Conservation (phyloP, 768 basidiomycete species). For the Boletus subcaerulescens region DNA sequence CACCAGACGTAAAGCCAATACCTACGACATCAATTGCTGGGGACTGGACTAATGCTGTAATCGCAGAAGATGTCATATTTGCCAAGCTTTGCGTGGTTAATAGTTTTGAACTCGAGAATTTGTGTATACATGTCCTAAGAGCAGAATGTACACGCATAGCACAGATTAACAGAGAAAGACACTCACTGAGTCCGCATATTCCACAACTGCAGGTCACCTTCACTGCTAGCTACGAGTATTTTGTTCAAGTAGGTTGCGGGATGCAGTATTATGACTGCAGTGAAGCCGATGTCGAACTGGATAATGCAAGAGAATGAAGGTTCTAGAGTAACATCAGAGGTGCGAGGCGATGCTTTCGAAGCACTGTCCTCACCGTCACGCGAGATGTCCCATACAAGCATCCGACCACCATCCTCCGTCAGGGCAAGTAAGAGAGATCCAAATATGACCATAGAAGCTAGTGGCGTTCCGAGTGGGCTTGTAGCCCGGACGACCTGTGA, state of each 20-base stretch:
- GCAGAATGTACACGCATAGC: not conserved
- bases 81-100: slow-evolving; percentile 36
- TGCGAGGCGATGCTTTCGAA: not conserved
- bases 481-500: slow-evolving; percentile 48
- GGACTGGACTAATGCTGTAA: slow-evolving; percentile 83
- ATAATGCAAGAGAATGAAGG: slow-evolving; percentile 49
- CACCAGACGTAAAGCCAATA: slow-evolving; percentile 86
- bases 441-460: slow-evolving; percentile 74
- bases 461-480: slow-evolving; percentile 59
- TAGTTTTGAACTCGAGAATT: slow-evolving; percentile 59
- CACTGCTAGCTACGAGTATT: slow-evolving; percentile 75
- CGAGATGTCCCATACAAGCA: slow-evolving; percentile 77
- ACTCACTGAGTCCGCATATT: slow-evolving; percentile 81
- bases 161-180: not conserved
- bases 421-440: slow-evolving; percentile 79
- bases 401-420: slow-evolving; percentile 69
- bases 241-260: slow-evolving; percentile 98
- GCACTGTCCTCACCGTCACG: slow-evolving; percentile 46
- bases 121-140: slow-evolving; percentile 76
- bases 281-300: slow-evolving; percentile 79
- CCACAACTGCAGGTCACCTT: slow-evolving; percentile 90
- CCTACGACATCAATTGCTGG: slow-evolving; percentile 96
- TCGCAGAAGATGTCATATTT: slow-evolving; percentile 39
- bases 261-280: slow-evolving; percentile 82
- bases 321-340: slow-evolving; percentile 17